Percentiles rank a stretch among this genome's conserved stretches.
These are phyloP conservation scores for Aspergillus bombycis DNA, from an alignment of 2,329 filamentous ascomycete species.

Conservation along the genomic window DNA sequence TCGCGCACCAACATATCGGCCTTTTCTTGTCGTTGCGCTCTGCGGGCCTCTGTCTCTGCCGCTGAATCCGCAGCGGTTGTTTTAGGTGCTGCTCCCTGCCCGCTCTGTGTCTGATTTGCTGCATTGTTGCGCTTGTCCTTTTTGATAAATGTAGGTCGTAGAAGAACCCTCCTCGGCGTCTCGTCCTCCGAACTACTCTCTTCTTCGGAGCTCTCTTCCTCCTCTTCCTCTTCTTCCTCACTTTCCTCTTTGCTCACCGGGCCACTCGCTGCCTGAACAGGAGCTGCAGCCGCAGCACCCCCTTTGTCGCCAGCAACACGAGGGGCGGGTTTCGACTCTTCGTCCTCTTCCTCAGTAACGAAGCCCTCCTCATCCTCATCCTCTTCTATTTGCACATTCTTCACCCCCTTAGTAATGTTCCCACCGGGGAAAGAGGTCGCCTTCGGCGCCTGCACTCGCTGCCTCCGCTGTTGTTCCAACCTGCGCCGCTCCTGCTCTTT, in stretches of 20 bases:
- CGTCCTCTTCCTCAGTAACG: constrained; percentile 59
- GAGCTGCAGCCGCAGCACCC: constrained; percentile 18
- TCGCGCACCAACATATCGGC: constrained; percentile 83
- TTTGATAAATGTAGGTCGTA: constrained; percentile 69
- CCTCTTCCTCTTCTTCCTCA: constrained; percentile 49
- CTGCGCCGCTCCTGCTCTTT: constrained; percentile 59
- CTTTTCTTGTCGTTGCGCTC: constrained; percentile 65
- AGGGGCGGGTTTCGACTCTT: constrained; percentile 27
- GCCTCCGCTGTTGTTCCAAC: constrained; percentile 41
- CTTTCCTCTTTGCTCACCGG: constrained; percentile 46
- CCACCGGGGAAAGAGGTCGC: constrained; percentile 40
- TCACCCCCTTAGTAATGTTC: constrained; percentile 36
- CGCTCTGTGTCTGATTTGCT: constrained; percentile 26
- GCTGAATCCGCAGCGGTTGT: constrained; percentile 34
- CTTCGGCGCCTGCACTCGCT: constrained; percentile 52
- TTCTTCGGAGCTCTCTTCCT: constrained; percentile 54
- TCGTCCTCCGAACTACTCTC: constrained; percentile 61
- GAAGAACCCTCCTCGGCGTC: constrained; percentile 56
- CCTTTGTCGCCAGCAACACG: constrained; percentile 18
- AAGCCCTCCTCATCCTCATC: constrained; percentile 61
- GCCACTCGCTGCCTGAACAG: constrained; percentile 27
- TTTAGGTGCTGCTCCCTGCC: constrained; percentile 17
- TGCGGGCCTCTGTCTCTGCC: constrained; percentile 45
- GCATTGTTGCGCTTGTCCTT: constrained; percentile 60
- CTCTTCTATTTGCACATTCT: constrained; percentile 38